phyloP scores from a whole-genome alignment of 2,329 filamentous ascomycete genomes.

The Aspergillus sergii region DNA sequence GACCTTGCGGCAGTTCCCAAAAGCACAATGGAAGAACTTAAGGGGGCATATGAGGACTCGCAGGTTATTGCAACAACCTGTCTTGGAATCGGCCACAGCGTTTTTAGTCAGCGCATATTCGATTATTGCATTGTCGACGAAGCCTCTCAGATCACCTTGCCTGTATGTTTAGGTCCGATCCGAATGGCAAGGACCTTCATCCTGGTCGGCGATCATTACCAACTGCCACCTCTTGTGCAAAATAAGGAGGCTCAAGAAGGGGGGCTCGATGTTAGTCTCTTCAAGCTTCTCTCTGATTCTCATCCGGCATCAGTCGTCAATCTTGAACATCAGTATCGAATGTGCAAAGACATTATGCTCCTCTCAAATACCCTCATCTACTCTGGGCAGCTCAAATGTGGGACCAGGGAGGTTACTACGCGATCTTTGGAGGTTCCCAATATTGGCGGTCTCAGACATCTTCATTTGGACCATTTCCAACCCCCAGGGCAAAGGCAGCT shows the following conservation, averaged over 20 bases:
- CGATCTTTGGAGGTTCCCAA: conserved; percentile 70
- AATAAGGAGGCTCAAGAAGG: conserved; percentile 85
- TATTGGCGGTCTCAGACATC: conserved; percentile 61
- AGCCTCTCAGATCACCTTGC: conserved; percentile 94
- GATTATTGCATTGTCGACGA: conserved; percentile 99
- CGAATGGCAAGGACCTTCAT: conserved; percentile 92
- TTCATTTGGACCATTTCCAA: conserved; percentile 51
- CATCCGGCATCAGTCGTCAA: conserved; percentile 88
- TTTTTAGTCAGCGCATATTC: conserved; percentile 87
- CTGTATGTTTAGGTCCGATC: conserved; percentile 91
- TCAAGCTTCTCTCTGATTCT: conserved; percentile 87
- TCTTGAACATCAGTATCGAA: conserved; percentile 94
- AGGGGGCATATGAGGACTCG: conserved; percentile 78
- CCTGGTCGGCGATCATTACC: conserved; percentile 93
- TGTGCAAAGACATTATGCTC: conserved; percentile 96
- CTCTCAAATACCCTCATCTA: conserved; percentile 94
- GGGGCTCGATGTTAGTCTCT: conserved; percentile 88
- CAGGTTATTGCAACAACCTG: conserved; percentile 95
- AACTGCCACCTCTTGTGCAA: conserved; percentile 89
- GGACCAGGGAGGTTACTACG: conserved; percentile 72
- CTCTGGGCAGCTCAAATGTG: conserved; percentile 85
- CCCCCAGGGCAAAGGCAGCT: conserved; percentile 42
- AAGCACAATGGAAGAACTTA: conserved; percentile 78
- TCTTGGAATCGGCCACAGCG: conserved; percentile 81
- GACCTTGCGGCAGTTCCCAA: conserved; percentile 74